Base-by-base conservation (phyloP, 2,329 filamentous ascomycete species). In the Xylaria sp. region DNA sequence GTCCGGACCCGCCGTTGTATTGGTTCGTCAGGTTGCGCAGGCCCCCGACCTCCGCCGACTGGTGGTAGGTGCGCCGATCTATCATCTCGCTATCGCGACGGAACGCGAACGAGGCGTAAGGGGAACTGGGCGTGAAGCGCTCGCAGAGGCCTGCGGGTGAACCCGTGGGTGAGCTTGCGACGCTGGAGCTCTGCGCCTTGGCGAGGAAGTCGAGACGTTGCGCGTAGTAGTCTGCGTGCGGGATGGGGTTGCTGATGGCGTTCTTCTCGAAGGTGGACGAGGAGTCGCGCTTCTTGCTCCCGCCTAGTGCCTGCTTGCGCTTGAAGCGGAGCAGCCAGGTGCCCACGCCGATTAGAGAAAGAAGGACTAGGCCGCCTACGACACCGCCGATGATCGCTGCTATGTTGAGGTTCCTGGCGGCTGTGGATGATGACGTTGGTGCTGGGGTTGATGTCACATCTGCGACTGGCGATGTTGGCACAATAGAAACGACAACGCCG, bases 321-420 rank as follows among this genome's bases (percentile, higher is more conserved):
- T 60, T 63, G 52, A 64, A 60, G 3, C 69, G 64, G 7, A 64
- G 16, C 1, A 68, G 7, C 18, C 67, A 60, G 10, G 67, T 16
- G 2, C 57, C 63, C 1, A 61, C 60, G 11, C 57, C 53, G 35
- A 70, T 18, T 3, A 66, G 34, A 1, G 63, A 44, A 4, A 70
- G 6, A 4, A 55, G 66, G 13, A 65, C 51, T 13, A 72, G 54
- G 42, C 66, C 69, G 34, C 70, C 70, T 8, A 71, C 63, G 11
- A 69, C 67, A 6, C 69, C 70, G 7, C 68, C 70, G 1, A 69
- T 60, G 30, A 71, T 67, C 6, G 80, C 63, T n/a, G 66, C 64
- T 0, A 63, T 69, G 54, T 68, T 68, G 16, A 65, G 60, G 2
- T 62, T 67, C 35, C 53, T 55, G 5, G 60, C 35, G 10, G 66